A percentile compares a stretch with the other conserved stretches of the same genome.
Conservation (phyloP, 306 rosid genomes). For the Trifolium subterraneum region DNA sequence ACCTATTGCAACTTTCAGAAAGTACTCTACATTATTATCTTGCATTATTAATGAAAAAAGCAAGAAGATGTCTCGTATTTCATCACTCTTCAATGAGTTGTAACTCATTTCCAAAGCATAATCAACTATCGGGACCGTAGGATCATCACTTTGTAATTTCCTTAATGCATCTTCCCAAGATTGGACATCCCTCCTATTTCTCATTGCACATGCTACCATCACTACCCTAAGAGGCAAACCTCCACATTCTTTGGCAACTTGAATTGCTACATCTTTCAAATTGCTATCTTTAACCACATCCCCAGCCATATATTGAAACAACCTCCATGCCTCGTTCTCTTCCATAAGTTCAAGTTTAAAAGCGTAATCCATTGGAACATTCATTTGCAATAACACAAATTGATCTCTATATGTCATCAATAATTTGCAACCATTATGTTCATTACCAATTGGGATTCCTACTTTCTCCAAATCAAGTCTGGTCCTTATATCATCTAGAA, state of each 20-base stretch:
- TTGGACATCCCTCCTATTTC: neutral
- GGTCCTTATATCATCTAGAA: conserved; percentile 5
- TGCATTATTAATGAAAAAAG: neutral
- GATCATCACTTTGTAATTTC: neutral
- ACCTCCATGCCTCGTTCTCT: neutral
- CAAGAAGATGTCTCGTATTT: neutral
- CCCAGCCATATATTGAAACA: neutral
- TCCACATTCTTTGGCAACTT: conserved; percentile 1
- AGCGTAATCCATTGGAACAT: neutral
- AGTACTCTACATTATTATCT: neutral
- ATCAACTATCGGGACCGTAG: too few species aligned
- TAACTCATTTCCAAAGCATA: neutral
- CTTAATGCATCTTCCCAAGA: neutral
- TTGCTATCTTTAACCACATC: neutral
- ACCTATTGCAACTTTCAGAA: neutral
- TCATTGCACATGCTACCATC: neutral
- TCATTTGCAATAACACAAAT: neutral
- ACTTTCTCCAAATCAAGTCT: neutral
- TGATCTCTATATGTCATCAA: neutral
- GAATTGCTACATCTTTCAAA: neutral
- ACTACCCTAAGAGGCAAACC: neutral
- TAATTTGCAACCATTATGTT: neutral
- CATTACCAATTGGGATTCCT: neutral
- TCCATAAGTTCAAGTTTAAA: neutral
- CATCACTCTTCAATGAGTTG: neutral